phyloP scores from a whole-genome alignment of 2,329 filamentous ascomycete genomes.

The Clarireedia hainanense region DNA sequence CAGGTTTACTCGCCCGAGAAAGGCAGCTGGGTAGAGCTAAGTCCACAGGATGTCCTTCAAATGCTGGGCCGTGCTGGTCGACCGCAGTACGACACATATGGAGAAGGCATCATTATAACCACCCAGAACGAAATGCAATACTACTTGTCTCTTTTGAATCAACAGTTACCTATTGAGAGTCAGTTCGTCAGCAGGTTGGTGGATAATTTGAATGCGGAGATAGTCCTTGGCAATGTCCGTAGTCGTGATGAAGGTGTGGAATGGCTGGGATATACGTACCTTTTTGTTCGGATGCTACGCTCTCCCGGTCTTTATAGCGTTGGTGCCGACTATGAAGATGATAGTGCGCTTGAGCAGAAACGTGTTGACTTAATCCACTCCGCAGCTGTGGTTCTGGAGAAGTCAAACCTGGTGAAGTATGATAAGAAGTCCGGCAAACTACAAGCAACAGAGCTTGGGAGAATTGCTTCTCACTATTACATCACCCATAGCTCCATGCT shows the following conservation, averaged over 20 bases:
- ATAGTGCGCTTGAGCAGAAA: constrained; percentile 87
- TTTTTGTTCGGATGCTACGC: constrained; percentile 95
- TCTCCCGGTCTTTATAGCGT: constrained; percentile 94
- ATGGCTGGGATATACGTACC: constrained; percentile 96
- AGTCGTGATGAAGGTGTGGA: constrained; percentile 95
- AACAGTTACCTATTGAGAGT: constrained; percentile 95
- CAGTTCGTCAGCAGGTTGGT: constrained; percentile 89
- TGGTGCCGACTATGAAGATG: constrained; percentile 89
- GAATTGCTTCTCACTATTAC: constrained; percentile 97
- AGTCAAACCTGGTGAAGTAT: constrained; percentile 85
- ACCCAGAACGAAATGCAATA: constrained; percentile 93
- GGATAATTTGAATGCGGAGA: constrained; percentile 92
- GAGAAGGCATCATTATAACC: constrained; percentile 97
- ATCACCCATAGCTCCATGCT: constrained; percentile 95
- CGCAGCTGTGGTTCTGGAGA: constrained; percentile 78
- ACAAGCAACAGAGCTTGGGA: constrained; percentile 86
- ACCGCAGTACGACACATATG: constrained; percentile 94
- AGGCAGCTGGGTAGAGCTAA: constrained; percentile 96
- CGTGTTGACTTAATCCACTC: constrained; percentile 97
- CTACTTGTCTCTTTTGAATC: constrained; percentile 91
- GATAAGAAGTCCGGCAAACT: constrained; percentile 87
- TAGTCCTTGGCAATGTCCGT: constrained; percentile 89
- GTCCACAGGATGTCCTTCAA: constrained; percentile 93
- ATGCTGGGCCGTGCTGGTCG: constrained; percentile 97
- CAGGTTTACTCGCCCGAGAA: constrained; percentile 98